Conservation (phyloP, 164 flowering plant genomes). For the Pachysandra terminalis region DNA sequence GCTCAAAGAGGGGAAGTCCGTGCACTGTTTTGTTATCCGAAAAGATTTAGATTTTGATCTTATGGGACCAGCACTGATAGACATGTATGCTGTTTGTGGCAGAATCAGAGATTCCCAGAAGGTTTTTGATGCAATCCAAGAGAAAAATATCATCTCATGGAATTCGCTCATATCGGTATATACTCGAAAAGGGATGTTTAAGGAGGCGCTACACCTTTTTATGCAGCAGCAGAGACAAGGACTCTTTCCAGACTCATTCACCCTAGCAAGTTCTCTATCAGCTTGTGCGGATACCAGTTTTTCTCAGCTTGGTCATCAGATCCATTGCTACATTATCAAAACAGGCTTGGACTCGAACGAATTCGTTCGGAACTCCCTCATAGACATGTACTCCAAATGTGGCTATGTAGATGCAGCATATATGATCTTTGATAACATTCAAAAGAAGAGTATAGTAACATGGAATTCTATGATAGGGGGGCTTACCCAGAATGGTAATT, state of each 20-base stretch:
- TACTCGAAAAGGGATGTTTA: constrained; percentile 40
- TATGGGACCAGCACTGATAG: constrained; percentile 45
- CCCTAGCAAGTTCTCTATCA: constrained; percentile 57
- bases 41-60: constrained; percentile 34
- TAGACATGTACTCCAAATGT: constrained; percentile 76
- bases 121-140: constrained; percentile 32
- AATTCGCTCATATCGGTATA: constrained; percentile 58
- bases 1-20: constrained; percentile 56
- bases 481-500: constrained; percentile 58
- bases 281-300: constrained; percentile 46
- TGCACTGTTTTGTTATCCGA: constrained; percentile 56
- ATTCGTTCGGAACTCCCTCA: constrained; percentile 62
- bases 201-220: constrained; percentile 45
- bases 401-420: constrained; percentile 47
- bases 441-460: constrained; percentile 41
- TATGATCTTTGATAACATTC: constrained; percentile 29
- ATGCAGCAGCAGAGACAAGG: constrained; percentile 39
- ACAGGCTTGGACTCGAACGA: constrained; percentile 40
- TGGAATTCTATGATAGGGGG: constrained; percentile 85
- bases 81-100: constrained; percentile 53
- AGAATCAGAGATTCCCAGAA: constrained; percentile 27
- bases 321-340: constrained; percentile 51
- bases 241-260: constrained; percentile 54
- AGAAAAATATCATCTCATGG: constrained; percentile 50
- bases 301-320: constrained; percentile 47